phyloP scores from a whole-genome alignment of 805 yeast species.

The Candida fluviatilis region DNA sequence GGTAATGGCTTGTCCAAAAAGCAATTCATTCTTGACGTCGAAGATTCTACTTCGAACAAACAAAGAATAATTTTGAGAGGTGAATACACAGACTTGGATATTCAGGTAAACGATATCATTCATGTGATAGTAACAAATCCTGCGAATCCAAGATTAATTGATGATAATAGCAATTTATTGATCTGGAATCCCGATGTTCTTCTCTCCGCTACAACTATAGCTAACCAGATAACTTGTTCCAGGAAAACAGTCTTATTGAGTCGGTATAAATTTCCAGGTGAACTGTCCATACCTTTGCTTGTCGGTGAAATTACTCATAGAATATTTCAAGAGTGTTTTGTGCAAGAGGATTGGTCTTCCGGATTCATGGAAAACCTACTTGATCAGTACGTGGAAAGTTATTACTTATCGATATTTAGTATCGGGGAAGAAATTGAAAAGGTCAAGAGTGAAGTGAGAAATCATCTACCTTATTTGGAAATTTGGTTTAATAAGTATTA shows the following conservation, averaged over 20 bases:
- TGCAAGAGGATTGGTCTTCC: conserved; percentile 29
- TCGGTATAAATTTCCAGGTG: conserved; percentile 60
- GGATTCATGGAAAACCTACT: conserved; percentile 33
- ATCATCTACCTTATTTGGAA: conserved; percentile 49
- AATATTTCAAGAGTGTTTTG: conserved; percentile 60
- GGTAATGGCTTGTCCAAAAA: conserved; percentile 25
- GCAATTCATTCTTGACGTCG: conserved; percentile 55
- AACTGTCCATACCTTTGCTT: conserved; percentile 57
- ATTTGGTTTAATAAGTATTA: conserved; percentile 51
- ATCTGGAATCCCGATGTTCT: conserved; percentile 82
- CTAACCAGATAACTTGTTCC: conserved; percentile 71
- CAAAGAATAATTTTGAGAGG: conserved; percentile 54
- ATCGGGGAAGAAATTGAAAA: conserved; percentile 46
- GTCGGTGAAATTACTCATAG: conserved; percentile 84
- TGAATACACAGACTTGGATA: conserved; percentile 52
- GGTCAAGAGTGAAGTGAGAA: conserved; percentile 38
- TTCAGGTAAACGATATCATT: conserved; percentile 51
- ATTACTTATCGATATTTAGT: conserved; percentile 50
- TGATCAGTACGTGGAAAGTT: conserved; percentile 39
- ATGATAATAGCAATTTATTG: conserved; percentile 56
- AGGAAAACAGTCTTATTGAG: conserved; percentile 63
- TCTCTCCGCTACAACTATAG: conserved; percentile 75
- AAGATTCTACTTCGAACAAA: conserved; percentile 26
- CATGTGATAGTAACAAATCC: conserved; percentile 52
- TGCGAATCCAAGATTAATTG: conserved; percentile 42